Evolutionary conservation across 2,329 filamentous ascomycete species (phyloP).

Genomic region (Sarocladiaceae sp.): DNA sequence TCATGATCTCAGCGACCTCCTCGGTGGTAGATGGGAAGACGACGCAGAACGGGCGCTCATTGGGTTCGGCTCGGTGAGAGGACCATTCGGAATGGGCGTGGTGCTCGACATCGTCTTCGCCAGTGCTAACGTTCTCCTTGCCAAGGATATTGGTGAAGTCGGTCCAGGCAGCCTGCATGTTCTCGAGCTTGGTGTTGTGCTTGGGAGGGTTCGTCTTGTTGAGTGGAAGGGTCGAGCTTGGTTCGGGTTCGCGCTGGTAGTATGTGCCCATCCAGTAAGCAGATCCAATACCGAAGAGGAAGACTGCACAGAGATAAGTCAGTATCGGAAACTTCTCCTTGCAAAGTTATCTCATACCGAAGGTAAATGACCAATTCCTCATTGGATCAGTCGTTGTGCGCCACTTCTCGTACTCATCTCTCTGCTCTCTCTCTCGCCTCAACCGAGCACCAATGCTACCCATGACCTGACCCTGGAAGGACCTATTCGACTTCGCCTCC

Average conservation of each 20-base stretch:
- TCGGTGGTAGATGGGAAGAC: constrained; percentile 75
- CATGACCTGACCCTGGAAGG: constrained; percentile 57
- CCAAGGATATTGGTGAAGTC: constrained; percentile 63
- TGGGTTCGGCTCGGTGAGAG: constrained; percentile 45
- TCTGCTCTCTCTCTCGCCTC: constrained; percentile 49
- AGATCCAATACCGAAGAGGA: constrained; percentile 45
- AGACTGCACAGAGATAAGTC: constrained; percentile 30
- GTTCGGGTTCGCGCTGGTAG: constrained; percentile 44
- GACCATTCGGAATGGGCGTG: constrained; percentile 63
- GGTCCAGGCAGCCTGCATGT: constrained; percentile 66
- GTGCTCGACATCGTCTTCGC: constrained; percentile 47
- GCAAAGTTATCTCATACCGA: constrained; percentile 37
- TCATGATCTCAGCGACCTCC: constrained; percentile 83
- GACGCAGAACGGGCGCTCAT: constrained; percentile 61
- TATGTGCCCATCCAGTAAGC: constrained; percentile 58
- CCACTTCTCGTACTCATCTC: constrained; percentile 44
- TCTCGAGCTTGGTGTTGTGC: constrained; percentile 56
- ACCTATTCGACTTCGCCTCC: constrained; percentile 30
- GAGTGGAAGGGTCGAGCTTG: constrained; percentile 57
- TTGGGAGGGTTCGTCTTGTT: constrained; percentile 42
- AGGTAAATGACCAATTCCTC: constrained; percentile 48
- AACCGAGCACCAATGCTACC: constrained; percentile 53
- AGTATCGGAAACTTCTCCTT: constrained; percentile 9
- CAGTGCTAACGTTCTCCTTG: constrained; percentile 60
- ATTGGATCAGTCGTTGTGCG: constrained; percentile 33